phyloP scores from a whole-genome alignment of 2,329 filamentous ascomycete genomes.

The Xylariaceae sp. region DNA sequence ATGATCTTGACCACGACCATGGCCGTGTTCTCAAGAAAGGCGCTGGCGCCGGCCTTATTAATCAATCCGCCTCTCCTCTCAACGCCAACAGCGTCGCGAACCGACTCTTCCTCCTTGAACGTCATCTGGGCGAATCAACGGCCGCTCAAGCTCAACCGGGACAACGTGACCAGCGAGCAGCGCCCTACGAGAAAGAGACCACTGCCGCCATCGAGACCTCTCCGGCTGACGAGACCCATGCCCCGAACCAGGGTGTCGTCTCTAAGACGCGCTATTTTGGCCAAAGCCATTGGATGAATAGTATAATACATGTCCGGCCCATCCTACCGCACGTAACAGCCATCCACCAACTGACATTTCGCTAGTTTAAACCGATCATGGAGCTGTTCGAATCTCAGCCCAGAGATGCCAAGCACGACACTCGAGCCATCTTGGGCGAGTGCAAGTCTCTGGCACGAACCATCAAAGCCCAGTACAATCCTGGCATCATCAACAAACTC shows the following conservation, averaged over 20 bases:
- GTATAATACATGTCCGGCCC: conserved; percentile 38
- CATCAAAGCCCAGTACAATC: conserved; percentile 41
- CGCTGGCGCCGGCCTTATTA: not conserved
- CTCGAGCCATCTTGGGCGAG: conserved; percentile 34
- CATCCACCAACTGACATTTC: not conserved
- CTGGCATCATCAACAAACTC: conserved; percentile 36
- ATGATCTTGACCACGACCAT: conserved; percentile 1
- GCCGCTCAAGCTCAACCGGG: conserved; percentile 3
- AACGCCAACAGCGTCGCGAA: conserved; percentile 33
- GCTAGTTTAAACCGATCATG: conserved; percentile 26
- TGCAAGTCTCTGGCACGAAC: conserved; percentile 41
- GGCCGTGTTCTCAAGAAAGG: not conserved
- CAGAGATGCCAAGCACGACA: conserved; percentile 30
- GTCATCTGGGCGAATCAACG: conserved; percentile 36
- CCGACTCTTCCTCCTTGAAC: conserved; percentile 42
- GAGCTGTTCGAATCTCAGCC: conserved; percentile 26
- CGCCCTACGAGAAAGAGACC: not conserved
- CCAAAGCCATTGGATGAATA: conserved; percentile 50
- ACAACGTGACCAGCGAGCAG: not conserved
- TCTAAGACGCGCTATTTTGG: conserved; percentile 45
- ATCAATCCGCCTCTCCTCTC: not conserved
- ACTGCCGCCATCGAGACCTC: conserved; percentile 23
- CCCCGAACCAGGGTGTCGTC: conserved; percentile 32
- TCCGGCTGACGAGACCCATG: conserved; percentile 24
- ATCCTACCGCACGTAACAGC: conserved; percentile 1